phyloP scores from a whole-genome alignment of 1,139 yeast genomes.

The Candida albicans region DNA sequence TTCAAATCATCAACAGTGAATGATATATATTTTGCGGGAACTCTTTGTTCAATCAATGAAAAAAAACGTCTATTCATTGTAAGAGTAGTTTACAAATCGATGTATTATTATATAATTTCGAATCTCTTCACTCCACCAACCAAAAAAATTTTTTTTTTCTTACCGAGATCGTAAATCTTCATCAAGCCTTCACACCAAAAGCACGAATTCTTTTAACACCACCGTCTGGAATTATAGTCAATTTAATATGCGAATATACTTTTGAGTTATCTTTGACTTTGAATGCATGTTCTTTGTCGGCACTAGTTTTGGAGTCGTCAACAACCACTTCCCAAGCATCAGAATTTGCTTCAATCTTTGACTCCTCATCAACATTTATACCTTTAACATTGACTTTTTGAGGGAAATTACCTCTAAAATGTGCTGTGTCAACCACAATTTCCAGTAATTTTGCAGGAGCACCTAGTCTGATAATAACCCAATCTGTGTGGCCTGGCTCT shows the following conservation, averaged over 20 bases:
- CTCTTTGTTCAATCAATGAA: conserved; percentile 14
- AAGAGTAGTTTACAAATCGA: neutral
- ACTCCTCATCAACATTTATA: conserved; percentile 36
- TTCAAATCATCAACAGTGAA: conserved; percentile 5
- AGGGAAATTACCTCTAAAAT: conserved; percentile 91
- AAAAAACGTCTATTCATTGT: conserved; percentile 12
- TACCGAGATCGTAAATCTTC: neutral
- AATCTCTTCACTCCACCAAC: too few relatives aligned
- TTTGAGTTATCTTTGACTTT: conserved; percentile 23
- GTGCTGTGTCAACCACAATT: conserved; percentile 84
- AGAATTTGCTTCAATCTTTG: conserved; percentile 29
- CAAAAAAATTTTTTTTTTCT: neutral
- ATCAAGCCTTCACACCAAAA: conserved; percentile 52
- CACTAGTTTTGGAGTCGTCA: conserved; percentile 68
- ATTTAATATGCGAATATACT: conserved; percentile 62
- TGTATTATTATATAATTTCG: too few relatives aligned
- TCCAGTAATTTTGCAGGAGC: conserved; percentile 55
- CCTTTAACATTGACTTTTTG: conserved; percentile 70
- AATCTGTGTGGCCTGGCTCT: conserved; percentile 78
- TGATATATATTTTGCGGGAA: conserved; percentile 10
- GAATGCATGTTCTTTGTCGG: conserved; percentile 75
- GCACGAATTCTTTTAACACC: conserved; percentile 90
- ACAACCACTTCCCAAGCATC: conserved; percentile 64
- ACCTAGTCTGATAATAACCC: conserved; percentile 84
- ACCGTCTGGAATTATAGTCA: conserved; percentile 91